A percentile compares a stretch with the other conserved stretches of the same genome.
Evolutionary conservation across 208 protist species (phyloP).

Genomic region (Leishmania gerbilli): DNA sequence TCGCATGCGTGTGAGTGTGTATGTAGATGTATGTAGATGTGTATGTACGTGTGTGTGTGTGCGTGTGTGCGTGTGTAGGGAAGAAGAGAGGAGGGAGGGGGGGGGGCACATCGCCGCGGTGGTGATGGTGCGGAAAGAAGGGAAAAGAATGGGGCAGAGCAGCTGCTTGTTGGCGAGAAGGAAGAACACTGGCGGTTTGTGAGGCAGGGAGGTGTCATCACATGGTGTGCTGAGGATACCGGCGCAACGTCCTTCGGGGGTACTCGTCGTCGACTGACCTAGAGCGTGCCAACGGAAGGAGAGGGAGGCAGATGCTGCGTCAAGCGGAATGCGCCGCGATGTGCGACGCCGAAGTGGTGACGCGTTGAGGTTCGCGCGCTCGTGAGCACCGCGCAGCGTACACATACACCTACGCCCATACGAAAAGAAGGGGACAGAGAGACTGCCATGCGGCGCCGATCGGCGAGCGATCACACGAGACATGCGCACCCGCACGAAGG

Average conservation of each 20-base stretch:
- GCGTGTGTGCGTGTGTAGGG: not conserved
- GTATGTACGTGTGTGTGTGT: not conserved
- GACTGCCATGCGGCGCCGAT: not conserved
- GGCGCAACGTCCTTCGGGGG: not conserved
- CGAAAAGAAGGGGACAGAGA: not conserved
- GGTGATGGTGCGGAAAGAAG: not conserved
- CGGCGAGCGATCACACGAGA: not conserved
- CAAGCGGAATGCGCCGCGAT: not conserved
- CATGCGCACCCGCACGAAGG: not conserved
- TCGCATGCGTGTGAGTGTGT: not conserved
- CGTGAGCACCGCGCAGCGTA: not conserved
- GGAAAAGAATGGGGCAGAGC: not conserved
- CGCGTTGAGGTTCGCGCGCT: not conserved
- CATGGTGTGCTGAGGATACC: not conserved
- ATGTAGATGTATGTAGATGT: no score
- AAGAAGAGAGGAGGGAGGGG: not conserved
- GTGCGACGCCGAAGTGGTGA: not conserved
- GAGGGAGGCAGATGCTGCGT: not conserved
- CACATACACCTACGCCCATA: not conserved
- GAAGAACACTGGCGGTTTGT: not conserved
- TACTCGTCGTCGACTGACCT: not conserved
- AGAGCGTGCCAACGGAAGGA: not conserved
- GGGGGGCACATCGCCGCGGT: no score
- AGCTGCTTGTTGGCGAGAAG: not conserved
- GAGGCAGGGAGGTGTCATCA: not conserved